Conservation (phyloP, 306 rosid species). For the Castanea mollissima region DNA sequence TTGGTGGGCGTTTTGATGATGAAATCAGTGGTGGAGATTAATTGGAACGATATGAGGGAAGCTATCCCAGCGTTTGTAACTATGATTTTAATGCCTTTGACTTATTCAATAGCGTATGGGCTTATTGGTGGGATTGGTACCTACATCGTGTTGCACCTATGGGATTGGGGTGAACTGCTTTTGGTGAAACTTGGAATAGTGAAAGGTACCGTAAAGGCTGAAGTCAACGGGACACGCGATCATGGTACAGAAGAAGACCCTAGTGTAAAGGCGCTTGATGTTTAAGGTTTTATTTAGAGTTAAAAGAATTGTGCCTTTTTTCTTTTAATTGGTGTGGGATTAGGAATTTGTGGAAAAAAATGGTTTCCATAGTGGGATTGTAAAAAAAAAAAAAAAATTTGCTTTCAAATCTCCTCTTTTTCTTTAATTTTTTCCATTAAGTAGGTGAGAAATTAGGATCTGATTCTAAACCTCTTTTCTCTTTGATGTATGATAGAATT, state of each 20-base stretch:
- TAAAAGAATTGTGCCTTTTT: neutral
- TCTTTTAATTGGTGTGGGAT: neutral
- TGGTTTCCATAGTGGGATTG: too few species aligned
- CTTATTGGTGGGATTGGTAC: conserved; percentile 91
- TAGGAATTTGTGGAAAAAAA: too few species aligned
- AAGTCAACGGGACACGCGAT: conserved; percentile 30
- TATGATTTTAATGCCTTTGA: conserved; percentile 76
- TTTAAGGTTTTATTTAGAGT: neutral
- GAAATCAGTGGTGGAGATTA: conserved; percentile 83
- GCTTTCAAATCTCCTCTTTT: too few species aligned
- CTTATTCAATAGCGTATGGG: conserved; percentile 88
- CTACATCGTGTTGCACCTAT: conserved; percentile 55
- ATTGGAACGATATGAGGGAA: conserved; percentile 91
- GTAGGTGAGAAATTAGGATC: too few species aligned
- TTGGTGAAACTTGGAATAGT: conserved; percentile 34
- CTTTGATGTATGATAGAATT: too few species aligned
- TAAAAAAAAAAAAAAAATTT: too few species aligned
- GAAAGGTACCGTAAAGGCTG: conserved; percentile 12
- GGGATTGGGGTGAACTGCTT: conserved; percentile 59
- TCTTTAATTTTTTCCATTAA: too few species aligned
- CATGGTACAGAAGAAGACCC: too few species aligned
- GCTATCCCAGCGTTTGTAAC: conserved; percentile 95
- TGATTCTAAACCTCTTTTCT: too few species aligned
- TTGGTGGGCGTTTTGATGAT: conserved; percentile 95
- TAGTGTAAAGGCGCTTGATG: conserved; percentile 28